Evolutionary conservation across 2,329 filamentous ascomycete species (phyloP), one percentile per base, ranked within the genome.

Genomic region (Fonsecaea nubica): DNA sequence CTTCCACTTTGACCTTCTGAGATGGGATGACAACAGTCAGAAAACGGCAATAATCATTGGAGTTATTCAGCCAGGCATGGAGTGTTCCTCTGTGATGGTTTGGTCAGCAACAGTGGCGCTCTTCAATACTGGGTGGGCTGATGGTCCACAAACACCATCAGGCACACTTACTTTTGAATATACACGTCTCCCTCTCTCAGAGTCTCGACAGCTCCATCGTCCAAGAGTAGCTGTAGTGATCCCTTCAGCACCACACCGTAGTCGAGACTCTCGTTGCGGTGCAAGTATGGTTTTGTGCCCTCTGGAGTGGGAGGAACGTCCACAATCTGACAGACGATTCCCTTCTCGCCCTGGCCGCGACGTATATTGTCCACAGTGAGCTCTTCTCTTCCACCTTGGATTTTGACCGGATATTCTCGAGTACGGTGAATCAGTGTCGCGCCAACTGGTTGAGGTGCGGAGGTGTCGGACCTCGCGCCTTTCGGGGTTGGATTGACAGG

Each of bases 401-500:
- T 42, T 9, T 42, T 38, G n/a, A 58, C 55, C 13, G 55, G 55
- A 36, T 38, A 58, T 5, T 42, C 30, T 58, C 55, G 55, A 18
- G 55, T 58, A 0, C 55, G 55, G 9, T 58, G 55, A 4, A 58
- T 25, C 33, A 58, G 25, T 25, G 56, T 60, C 1, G 42, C 35
- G 8, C 55, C 55, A 32, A 25, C 18, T 12, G 54, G 54, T 15
- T 21, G 12, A 13, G 18, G 12, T 57, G 63, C 1, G 45, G 54
- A n/a, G 64, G 68, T 30, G 48, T 54, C 3, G 60, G 68, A 4
- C 69, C 69, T 54, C n/a, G 12, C 13, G 30, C 58, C 67, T 9
- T 60, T 70, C 32, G 66, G 68, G 42, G 62, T 64, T 13, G 68
- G 70, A 13, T 70, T 72, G 54, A 68, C 84, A 62, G 83, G 82